Evolutionary conservation across 805 yeast genomes (phyloP), one percentile per base, ranked within the genome.

Genomic region (Kluyveromyces nonfermentans): DNA sequence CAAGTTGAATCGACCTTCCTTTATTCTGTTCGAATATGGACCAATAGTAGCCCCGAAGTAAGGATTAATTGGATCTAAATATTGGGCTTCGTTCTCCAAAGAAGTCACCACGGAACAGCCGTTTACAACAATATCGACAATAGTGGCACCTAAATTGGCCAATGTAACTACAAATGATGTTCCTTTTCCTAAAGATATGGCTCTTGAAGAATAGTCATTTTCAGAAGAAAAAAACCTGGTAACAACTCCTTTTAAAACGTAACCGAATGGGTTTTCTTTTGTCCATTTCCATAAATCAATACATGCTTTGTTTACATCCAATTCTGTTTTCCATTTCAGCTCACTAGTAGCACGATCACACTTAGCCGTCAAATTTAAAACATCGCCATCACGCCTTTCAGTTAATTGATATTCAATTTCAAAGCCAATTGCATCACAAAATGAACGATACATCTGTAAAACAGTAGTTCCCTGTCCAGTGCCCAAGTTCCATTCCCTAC

Each of bases 391-490:
- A 46, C 93, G 73, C 60, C 88, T 75, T 5, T 74, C 78, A 32
- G 69, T 75, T n/a, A 83, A 69, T 50, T 78, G 80, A 54, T 71
- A 78, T 5, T 88, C 83, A 42, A 85, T 69, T 30, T 74, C 70
- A 37, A 72, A 67, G 33, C 87, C 87, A 6, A 77, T 79, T 9
- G 83, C 83, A 41, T 70, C 69, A 54, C 77, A 71, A 60, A 84
- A 85, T 1, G 84, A 80, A 43, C 72, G 58, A 55, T 77, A 72
- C 35, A 85, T 80, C 52, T 85, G 88, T 45, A 82, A 68, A 5
- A 85, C 94, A 1, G 90, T 82, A 9, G 80, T 69, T n/a, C 94
- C 94, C 20, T 67, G 74, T 25, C 94, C 94, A 12, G 89, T 78
- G 35, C 94, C 94, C 45, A 85, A 72, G 58, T 85, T 85, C 93